Conservation (phyloP, 768 basidiomycete genomes). For the Xerocomellus amylosporus region DNA sequence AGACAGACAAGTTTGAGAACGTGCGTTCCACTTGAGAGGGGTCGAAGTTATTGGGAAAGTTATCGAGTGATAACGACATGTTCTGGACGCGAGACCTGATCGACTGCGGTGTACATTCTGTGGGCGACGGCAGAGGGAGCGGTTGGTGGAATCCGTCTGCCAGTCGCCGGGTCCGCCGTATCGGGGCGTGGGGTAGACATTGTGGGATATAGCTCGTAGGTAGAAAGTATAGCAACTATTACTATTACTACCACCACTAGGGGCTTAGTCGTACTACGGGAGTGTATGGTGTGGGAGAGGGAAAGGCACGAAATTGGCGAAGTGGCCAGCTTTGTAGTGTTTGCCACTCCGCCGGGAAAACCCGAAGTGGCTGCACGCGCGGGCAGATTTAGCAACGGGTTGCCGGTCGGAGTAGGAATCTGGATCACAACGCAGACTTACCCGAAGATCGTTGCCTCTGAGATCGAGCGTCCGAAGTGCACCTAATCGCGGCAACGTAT, state of each 20-base stretch:
- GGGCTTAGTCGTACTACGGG: too few species aligned
- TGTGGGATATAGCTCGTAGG: constrained; percentile 56
- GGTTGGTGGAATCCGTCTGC: constrained; percentile 57
- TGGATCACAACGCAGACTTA: too few species aligned
- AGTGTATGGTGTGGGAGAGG: too few species aligned
- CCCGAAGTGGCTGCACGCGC: too few species aligned
- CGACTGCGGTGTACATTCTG: constrained; percentile 53
- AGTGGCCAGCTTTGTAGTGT: too few species aligned
- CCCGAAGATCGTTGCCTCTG: constrained; percentile 87
- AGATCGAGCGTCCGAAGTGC: constrained; percentile 87
- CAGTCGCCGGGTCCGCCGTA: constrained; percentile 56
- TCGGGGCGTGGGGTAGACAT: constrained; percentile 46
- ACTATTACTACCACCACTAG: too few species aligned
- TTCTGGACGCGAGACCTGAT: constrained; percentile 33
- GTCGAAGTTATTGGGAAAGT: constrained; percentile 41
- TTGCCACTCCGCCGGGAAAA: too few species aligned
- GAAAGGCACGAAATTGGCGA: too few species aligned
- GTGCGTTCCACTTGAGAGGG: constrained; percentile 32
- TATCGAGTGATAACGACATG: constrained; percentile 54
- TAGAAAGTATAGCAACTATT: constrained; percentile 55
- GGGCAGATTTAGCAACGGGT: too few species aligned
- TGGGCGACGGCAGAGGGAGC: constrained; percentile 50
- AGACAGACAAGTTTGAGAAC: constrained; percentile 34
- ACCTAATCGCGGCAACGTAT: constrained; percentile 81
- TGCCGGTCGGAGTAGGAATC: too few species aligned